Conservation (phyloP, 345 rosid genomes). For the Eucalyptus microcorys region DNA sequence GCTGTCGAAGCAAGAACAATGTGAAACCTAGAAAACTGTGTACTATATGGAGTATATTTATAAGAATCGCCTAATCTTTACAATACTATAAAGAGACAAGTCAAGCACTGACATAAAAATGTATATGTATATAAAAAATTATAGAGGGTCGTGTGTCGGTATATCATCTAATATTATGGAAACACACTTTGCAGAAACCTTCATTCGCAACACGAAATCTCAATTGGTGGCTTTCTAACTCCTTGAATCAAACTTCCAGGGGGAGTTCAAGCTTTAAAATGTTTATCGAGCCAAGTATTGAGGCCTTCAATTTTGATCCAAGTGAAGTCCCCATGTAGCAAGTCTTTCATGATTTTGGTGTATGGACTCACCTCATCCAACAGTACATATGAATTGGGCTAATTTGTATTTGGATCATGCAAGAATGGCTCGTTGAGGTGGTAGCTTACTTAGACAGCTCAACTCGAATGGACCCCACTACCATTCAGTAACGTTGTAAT, state of each 20-base stretch:
- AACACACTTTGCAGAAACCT: neutral
- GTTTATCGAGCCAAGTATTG: neutral
- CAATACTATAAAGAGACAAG: neutral
- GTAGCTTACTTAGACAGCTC: neutral
- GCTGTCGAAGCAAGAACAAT: neutral
- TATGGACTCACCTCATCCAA: neutral
- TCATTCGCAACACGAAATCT: neutral
- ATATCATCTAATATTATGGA: neutral
- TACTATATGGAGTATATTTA: neutral
- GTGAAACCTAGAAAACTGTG: neutral
- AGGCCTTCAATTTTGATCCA: neutral
- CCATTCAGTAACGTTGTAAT: neutral
- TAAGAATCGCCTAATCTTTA: neutral
- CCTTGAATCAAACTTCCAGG: neutral
- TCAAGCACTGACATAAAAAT: neutral
- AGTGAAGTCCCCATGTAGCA: neutral
- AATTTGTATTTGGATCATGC: neutral
- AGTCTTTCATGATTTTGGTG: neutral
- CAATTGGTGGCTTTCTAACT: neutral
- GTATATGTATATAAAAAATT: neutral
- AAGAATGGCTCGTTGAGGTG: neutral
- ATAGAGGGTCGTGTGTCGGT: neutral
- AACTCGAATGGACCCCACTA: neutral
- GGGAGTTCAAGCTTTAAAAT: neutral
- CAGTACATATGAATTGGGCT: neutral